Percentiles rank a stretch among this genome's conserved stretches.
phyloP scores from a whole-genome alignment of 78 protist species.

The Paratrimastix pyriformis region DNA sequence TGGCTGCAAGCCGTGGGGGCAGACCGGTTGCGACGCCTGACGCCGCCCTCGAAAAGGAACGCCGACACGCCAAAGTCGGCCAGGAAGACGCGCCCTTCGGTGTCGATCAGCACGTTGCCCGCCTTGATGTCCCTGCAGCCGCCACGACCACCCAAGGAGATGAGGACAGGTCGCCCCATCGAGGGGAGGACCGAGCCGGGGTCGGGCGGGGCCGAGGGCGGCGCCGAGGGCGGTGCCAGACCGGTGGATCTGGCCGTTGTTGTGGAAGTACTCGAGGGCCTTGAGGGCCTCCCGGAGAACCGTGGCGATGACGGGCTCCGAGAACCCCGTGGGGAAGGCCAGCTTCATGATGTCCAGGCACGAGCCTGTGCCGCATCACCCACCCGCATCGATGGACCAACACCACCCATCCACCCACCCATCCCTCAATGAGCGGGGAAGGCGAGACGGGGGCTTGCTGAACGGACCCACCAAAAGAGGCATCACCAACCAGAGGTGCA shows the following conservation, averaged over 20 bases:
- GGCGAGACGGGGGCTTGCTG: not conserved
- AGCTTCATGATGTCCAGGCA: slow-evolving; percentile 8
- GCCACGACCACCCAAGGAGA: too few species aligned
- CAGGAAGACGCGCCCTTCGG: not conserved
- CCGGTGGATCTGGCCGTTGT: slow-evolving; percentile 6
- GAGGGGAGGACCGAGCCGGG: too few species aligned
- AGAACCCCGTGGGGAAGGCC: not conserved
- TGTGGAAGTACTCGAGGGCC: slow-evolving; percentile 15
- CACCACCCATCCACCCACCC: too few species aligned
- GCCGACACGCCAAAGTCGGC: slow-evolving; percentile 11
- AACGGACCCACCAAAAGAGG: not conserved
- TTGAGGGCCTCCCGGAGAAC: not conserved
- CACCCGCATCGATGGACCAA: too few species aligned
- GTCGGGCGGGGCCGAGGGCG: too few species aligned
- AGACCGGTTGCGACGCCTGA: too few species aligned
- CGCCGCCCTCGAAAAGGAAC: not conserved
- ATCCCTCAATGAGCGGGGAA: not conserved
- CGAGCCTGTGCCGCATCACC: too few species aligned
- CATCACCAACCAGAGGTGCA: not conserved
- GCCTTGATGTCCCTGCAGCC: slow-evolving; percentile 4
- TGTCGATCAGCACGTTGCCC: slow-evolving; percentile 3
- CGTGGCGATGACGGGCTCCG: not conserved
- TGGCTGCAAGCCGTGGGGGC: too few species aligned
- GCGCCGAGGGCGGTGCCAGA: too few species aligned
- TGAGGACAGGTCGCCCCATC: too few species aligned